phyloP scores from a whole-genome alignment of 352 stramenopile species.

The Phytophthora tubulina region DNA sequence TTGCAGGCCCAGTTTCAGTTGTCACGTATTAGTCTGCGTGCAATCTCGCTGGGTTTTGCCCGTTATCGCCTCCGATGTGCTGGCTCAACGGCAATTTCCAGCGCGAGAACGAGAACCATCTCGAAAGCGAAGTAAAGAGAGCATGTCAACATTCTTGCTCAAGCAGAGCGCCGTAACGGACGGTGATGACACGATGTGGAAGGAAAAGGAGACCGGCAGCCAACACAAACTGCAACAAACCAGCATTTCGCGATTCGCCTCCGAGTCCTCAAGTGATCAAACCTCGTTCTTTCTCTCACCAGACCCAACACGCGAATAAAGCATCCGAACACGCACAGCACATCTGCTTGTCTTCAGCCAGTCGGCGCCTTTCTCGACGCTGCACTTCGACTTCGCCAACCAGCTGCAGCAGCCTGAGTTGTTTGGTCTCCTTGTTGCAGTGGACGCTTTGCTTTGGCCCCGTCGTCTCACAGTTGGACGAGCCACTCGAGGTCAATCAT shows the following conservation, averaged over 20 bases:
- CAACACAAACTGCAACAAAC: conserved; percentile 8
- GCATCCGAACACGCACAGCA: neutral
- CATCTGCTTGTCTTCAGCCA: no score
- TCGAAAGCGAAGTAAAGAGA: conserved; percentile 12
- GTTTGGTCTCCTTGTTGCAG: conserved; percentile 18
- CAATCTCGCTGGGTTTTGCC: neutral
- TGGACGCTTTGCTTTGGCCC: neutral
- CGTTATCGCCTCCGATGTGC: neutral
- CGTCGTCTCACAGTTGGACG: conserved; percentile 32
- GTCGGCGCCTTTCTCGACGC: conserved; percentile 14
- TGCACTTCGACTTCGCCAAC: conserved; percentile 6
- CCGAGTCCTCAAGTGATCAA: conserved; percentile 1
- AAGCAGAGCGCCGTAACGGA: conserved; percentile 11
- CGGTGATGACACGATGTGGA: conserved; percentile 12
- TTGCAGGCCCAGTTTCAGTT: no score
- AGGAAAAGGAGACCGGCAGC: conserved; percentile 16
- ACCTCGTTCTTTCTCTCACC: neutral
- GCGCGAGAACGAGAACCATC: neutral
- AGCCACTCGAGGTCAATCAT: conserved; percentile 20
- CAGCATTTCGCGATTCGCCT: conserved; percentile 24
- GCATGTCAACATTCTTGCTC: neutral
- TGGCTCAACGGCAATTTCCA: conserved; percentile 31
- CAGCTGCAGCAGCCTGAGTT: conserved; percentile 23
- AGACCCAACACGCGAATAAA: conserved; percentile 19
- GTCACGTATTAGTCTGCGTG: no score